Conservation (phyloP, 129 eudicot species). For the Escallonia herrerae region DNA sequence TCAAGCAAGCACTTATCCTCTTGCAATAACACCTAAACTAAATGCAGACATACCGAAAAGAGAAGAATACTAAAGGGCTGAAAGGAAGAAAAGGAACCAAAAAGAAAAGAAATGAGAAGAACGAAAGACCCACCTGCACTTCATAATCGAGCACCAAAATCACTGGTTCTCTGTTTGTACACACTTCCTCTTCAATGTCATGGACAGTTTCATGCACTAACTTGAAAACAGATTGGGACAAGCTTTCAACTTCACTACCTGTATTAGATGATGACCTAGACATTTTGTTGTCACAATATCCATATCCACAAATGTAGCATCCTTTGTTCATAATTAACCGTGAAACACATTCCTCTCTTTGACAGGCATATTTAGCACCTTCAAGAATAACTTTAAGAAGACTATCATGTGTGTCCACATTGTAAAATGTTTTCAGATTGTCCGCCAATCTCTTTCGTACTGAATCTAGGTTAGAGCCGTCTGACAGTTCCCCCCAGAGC, state of each 20-base stretch:
- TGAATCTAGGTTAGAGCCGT: conserved; percentile 35
- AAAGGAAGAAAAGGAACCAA: background rate
- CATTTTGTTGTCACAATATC: conserved; percentile 8
- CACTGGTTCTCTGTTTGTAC: conserved; percentile 42
- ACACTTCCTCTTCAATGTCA: conserved; percentile 32
- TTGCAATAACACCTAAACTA: background rate
- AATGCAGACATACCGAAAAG: background rate
- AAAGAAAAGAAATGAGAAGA: background rate
- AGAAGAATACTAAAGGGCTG: too few species aligned
- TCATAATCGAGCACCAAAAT: conserved; percentile 74
- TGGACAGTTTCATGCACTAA: conserved; percentile 27
- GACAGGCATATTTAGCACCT: conserved; percentile 28
- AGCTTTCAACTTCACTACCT: conserved; percentile 16
- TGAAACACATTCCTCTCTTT: conserved; percentile 31
- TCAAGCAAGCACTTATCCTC: too few species aligned
- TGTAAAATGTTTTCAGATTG: conserved; percentile 31
- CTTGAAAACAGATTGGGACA: conserved; percentile 22
- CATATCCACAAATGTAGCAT: conserved; percentile 43
- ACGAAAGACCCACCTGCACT: conserved; percentile 54
- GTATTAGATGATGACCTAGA: conserved; percentile 6
- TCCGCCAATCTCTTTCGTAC: conserved; percentile 35
- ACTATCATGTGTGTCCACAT: conserved; percentile 25
- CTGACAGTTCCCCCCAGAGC: conserved; percentile 59
- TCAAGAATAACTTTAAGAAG: conserved; percentile 34
- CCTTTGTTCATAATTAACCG: conserved; percentile 51